A percentile compares a stretch with the other conserved stretches of the same genome.
Conservation (phyloP, 345 rosid species). For the Cochlearia excelsa region DNA sequence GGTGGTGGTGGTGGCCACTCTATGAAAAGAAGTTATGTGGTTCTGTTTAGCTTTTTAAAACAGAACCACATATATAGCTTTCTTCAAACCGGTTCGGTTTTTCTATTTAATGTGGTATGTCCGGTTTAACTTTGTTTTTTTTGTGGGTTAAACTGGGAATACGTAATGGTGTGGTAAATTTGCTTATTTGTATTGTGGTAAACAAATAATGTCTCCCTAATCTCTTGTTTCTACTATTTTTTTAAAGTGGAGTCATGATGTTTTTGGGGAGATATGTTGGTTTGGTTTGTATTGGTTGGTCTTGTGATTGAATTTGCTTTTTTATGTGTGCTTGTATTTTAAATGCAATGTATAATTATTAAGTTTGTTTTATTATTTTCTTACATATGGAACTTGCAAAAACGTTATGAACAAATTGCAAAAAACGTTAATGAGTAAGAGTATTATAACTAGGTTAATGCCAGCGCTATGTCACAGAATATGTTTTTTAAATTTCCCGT, state of each 20-base stretch:
- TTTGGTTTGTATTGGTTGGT: background rate
- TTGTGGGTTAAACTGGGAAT: conserved; percentile 26
- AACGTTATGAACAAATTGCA: too few relatives aligned
- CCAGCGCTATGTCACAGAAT: too few relatives aligned
- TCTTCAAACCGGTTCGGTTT: conserved; percentile 29
- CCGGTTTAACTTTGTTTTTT: conserved; percentile 28
- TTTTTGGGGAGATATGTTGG: conserved; percentile 21
- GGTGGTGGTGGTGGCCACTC: background rate
- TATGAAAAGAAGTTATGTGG: conserved; percentile 11
- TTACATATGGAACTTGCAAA: too few relatives aligned
- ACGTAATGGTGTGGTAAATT: too few relatives aligned
- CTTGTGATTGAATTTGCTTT: too few relatives aligned
- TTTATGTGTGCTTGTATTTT: too few relatives aligned
- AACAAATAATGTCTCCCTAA: conserved; percentile 28
- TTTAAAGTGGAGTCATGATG: conserved; percentile 34
- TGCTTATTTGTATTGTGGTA: background rate
- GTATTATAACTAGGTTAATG: too few relatives aligned
- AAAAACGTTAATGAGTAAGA: too few relatives aligned
- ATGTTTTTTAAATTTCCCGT: too few relatives aligned
- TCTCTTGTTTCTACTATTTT: conserved; percentile 39
- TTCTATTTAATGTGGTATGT: background rate
- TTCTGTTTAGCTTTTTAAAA: conserved; percentile 37
- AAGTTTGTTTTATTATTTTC: too few relatives aligned
- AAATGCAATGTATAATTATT: too few relatives aligned
- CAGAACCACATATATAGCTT: conserved; percentile 19